Evolutionary conservation across 805 yeast species (phyloP), one percentile per base, ranked within the genome.

Genomic region (Isabelozyma heimii): DNA sequence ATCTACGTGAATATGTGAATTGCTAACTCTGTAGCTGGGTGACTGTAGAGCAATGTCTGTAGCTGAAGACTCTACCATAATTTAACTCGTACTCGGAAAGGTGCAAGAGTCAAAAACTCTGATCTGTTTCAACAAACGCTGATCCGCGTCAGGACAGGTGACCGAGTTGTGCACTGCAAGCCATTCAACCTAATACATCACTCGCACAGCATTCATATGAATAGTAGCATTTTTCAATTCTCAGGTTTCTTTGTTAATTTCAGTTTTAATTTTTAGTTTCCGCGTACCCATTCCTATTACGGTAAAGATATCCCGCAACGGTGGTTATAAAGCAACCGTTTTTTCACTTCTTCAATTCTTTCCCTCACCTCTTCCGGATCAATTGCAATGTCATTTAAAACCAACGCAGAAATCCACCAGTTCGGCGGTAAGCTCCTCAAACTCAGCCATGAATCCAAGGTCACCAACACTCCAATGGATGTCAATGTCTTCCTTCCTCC

Each of bases 401-500:
- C 74, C 13, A 75, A 76, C 27, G 74, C 81, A 20, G 81, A 79
- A 51, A 83, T 87, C 54, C 64, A 72, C 56, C 79, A 80, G 52
- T 87, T 85, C 60, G 90, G 86, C 2, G 99, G 99, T 35, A 77
- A 79, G 63, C 73, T 92, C 16, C 66, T 81, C 57, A 92, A 92
- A 67, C 72, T 91, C 39, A 68, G 84, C 26, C 99, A 92, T 65
- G 76, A 80, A 24, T 90, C 97, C 4, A 55, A 60, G 5, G 66
- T 71, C 45, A 84, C 92, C 8, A 72, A 77, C 17, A 85, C 95
- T 48, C 66, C 76, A 33, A 92, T 92, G 97, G 83, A 81, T 53
- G 86, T 91, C 42, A 94, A 92, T 59, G 80, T 92, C 41, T 92
- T 82, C 58, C 66, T 94, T 35, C 99, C 98, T 42, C 79, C 61